Base-by-base conservation (phyloP, 2,329 filamentous ascomycete genomes). In the Pseudocercospora vitis region DNA sequence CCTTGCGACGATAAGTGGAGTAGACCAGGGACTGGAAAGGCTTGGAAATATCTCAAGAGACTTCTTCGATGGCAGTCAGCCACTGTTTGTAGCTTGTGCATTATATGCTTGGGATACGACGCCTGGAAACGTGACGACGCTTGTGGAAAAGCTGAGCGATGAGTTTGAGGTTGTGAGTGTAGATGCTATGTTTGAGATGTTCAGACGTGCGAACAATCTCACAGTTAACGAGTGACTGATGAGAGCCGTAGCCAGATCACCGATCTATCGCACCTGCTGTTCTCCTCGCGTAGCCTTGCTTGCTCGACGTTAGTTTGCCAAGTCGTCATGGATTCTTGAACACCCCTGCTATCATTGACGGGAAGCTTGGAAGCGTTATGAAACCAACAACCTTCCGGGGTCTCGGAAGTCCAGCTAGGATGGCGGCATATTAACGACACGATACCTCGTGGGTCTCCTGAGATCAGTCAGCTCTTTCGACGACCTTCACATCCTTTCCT, bases 91-190 rank as follows among this genome's bases (percentile, higher is more conserved):
- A 5, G 49, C 29, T 18, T 52, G 49, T 19, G 39, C 49, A 6
- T 33, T 52, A 16, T 45, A 42, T 23, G 49, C 49, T 14, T 52
- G 49, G 49, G 40, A 52, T n/a, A 45, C 23, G 3, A 45, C 18
- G 12, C 37, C 40, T 3, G 49, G 39, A 2, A 44, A 46, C 9
- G 14, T 52, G n/a, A 32, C 19, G 7, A 3, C 18, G 12, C 28
- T 52, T 2, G 39, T 52, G 2, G 29, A 32, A 4, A 24, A 37
- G 8, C 18, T 52, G 5, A 29, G 39, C 11, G 6, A 51, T 29
- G 18, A 46, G 28, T 33, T 50, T 23, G 55, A 57, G 48, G 24
- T 54, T 29, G 19, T 42, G 28, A 28, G 55, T 42, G 49, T 50
- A 40, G 29, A 56, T 47, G 18, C 32, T 32, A 14, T 52, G 49